These are phyloP conservation scores for Datura wrightii DNA, from an alignment of 257 asterid species.

Conservation along the genomic window DNA sequence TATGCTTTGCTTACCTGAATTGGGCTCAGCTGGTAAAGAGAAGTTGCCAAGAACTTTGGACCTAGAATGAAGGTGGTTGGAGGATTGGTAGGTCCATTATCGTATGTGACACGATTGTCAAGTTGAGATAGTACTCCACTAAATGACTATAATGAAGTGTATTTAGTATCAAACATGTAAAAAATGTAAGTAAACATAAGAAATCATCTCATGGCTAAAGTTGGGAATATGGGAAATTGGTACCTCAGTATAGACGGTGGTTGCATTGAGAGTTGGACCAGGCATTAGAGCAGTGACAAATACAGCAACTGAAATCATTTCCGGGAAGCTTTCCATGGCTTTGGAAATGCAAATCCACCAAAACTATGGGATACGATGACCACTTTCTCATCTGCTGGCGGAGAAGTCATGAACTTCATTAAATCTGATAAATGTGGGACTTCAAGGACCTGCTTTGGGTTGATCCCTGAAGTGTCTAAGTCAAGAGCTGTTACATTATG, in stretches of 20 bases:
- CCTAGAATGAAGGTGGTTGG: slow-evolving; percentile 39
- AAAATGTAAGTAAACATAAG: background rate
- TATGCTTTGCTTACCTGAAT: slow-evolving; percentile 34
- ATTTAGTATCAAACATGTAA: background rate
- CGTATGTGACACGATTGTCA: background rate
- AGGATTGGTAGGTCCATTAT: slow-evolving; percentile 38
- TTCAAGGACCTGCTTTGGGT: slow-evolving; percentile 36
- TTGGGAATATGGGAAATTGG: background rate
- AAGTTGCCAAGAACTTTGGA: slow-evolving; percentile 28
- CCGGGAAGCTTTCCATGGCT: slow-evolving; percentile 48
- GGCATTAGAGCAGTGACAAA: slow-evolving; percentile 43
- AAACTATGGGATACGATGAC: slow-evolving; percentile 47
- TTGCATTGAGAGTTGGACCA: slow-evolving; percentile 33
- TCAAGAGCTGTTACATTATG: slow-evolving; percentile 45
- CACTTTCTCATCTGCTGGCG: slow-evolving; percentile 35
- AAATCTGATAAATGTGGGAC: slow-evolving; percentile 36
- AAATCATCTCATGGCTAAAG: background rate
- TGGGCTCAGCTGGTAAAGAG: slow-evolving; percentile 43
- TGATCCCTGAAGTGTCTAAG: slow-evolving; percentile 43
- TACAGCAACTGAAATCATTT: slow-evolving; percentile 41
- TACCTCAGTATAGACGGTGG: slow-evolving; percentile 37
- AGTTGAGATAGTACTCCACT: background rate
- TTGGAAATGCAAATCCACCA: slow-evolving; percentile 47
- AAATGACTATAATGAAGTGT: background rate
- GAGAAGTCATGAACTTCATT: slow-evolving; percentile 39